phyloP scores from a whole-genome alignment of 2,329 filamentous ascomycete genomes.

The Aschersonia sp. region DNA sequence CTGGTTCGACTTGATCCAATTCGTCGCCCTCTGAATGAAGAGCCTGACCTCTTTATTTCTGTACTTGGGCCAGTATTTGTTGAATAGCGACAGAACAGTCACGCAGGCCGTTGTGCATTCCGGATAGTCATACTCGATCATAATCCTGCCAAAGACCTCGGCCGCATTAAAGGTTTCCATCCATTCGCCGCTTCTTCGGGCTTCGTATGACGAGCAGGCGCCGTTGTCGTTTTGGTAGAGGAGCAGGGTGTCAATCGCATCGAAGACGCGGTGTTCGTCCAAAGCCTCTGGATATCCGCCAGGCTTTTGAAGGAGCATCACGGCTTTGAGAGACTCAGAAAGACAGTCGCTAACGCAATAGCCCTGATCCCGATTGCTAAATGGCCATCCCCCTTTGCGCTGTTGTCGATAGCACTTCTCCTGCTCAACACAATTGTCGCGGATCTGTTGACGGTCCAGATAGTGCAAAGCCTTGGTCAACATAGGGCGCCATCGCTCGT shows the following conservation, averaged over 20 bases:
- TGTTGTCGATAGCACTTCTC: constrained; percentile 76
- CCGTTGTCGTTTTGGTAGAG: constrained; percentile 81
- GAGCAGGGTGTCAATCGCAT: constrained; percentile 80
- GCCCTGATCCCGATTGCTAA: constrained; percentile 83
- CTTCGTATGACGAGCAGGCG: constrained; percentile 84
- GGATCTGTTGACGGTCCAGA: constrained; percentile 81
- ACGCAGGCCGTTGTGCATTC: constrained; percentile 95
- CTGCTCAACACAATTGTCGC: constrained; percentile 66
- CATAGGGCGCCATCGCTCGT: constrained; percentile 70
- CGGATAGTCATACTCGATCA: constrained; percentile 97
- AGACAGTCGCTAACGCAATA: constrained; percentile 95
- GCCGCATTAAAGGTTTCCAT: constrained; percentile 86
- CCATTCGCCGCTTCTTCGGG: constrained; percentile 59
- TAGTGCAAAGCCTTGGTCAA: constrained; percentile 70
- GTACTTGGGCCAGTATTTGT: constrained; percentile 68
- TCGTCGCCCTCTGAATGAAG: constrained; percentile 60
- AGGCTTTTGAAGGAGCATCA: constrained; percentile 70
- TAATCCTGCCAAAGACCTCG: constrained; percentile 91
- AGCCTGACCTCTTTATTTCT: constrained; percentile 56
- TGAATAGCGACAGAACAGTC: constrained; percentile 73
- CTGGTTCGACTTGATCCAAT: constrained; percentile 73
- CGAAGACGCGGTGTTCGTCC: constrained; percentile 63
- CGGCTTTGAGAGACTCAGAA: constrained; percentile 75
- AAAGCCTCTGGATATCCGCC: constrained; percentile 62
- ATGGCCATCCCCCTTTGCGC: constrained; percentile 89